A percentile compares a stretch with the other conserved stretches of the same genome.
phyloP scores from a whole-genome alignment of 257 asterid species.

The Cynanchum wilfordii region DNA sequence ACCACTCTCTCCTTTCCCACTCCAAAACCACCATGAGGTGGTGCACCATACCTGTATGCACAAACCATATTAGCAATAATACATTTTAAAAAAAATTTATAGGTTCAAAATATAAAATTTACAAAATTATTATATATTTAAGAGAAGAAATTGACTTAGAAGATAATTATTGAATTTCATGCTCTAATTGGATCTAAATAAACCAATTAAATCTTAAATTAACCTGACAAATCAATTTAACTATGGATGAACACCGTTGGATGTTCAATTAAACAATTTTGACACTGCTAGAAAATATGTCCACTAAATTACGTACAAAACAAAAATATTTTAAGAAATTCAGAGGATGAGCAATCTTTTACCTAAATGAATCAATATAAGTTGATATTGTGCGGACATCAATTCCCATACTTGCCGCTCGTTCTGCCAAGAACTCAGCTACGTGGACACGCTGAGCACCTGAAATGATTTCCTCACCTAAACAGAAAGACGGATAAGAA shows the following conservation, averaged over 20 bases:
- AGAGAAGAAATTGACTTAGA: no score
- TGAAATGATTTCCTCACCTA: conserved; percentile 92
- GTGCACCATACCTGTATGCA: conserved; percentile 60
- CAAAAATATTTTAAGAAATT: background rate
- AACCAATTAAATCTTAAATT: no score
- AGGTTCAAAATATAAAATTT: no score
- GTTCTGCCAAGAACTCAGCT: conserved; percentile 55
- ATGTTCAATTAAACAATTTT: no score
- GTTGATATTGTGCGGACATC: conserved; percentile 70
- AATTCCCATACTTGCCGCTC: conserved; percentile 70
- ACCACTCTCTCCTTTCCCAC: conserved; percentile 91
- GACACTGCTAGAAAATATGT: background rate
- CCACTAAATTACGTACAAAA: background rate
- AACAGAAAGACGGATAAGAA: background rate
- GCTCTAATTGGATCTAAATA: no score
- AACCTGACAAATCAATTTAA: no score
- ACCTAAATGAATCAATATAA: conserved; percentile 85
- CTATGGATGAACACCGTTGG: no score
- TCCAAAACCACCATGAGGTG: conserved; percentile 92
- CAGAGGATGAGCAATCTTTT: background rate
- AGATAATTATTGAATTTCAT: no score
- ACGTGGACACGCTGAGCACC: conserved; percentile 92
- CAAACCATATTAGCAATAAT: background rate
- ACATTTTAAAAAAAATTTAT: background rate
- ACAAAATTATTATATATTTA: no score